Base-by-base conservation (phyloP, 2,329 filamentous ascomycete genomes). In the Colletotrichum melonis region DNA sequence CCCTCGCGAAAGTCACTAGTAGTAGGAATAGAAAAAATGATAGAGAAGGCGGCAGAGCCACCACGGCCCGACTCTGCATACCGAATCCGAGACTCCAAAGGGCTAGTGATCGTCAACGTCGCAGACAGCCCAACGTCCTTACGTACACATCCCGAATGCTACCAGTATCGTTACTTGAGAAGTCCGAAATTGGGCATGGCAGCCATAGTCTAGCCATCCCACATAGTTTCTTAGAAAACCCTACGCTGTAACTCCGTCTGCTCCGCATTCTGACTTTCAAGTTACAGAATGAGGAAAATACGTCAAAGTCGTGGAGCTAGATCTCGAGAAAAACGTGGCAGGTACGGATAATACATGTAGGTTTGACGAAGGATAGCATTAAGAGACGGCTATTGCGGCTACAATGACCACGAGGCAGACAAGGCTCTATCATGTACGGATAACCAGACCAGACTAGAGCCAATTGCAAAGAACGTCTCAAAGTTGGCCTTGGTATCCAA, bases 351-450 rank as follows among this genome's bases (percentile, higher is more conserved):
- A 19, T 46, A 46, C n/a, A 19, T 19, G 42, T 19, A 46, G 42
- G 42, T 46, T 46, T 7, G 16, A 16, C n/a, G 22, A 32, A 12
- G 26, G 2, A 58, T 57, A 63, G 35, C 69, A 49, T 69, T 54
- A 30, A 42, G 19, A 28, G 6, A 58, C 52, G 59, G 54, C 66
- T 69, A 59, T 69, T 64, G 54, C 69, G 59, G 59, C 59, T 69
- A 69, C 65, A 49, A 66, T 38, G 58, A 38, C 49, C 58, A 52
- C 52, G 24, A 35, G 52, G 59, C 49, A 19, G 16, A 46, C 42
- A 46, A n/a, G 42, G 42, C 42, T 46, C 42, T n/a, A 19, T 46
- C 42, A 19, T 46, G 42, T 46, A 26, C 26, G 26, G 26, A 26
- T 26, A n/a, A 46, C 42, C 42, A 32, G 46, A 38, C 24, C 24